Evolutionary conservation across 345 rosid species (phyloP).

Genomic region (Pseudoturritis turrita): DNA sequence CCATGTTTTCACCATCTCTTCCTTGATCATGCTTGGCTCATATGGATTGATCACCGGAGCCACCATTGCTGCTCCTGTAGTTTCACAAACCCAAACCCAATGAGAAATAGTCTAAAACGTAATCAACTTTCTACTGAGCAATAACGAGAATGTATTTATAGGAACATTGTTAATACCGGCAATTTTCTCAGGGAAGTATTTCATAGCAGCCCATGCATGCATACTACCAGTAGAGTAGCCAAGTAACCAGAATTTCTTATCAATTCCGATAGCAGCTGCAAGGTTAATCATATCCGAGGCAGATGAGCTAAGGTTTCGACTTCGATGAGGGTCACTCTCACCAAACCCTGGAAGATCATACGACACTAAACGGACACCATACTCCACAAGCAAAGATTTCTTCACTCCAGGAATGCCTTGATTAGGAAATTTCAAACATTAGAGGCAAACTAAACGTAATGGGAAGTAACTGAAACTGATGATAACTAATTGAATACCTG

Average conservation of each 20-base stretch:
- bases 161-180: slow-evolving; percentile 50
- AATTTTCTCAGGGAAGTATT: slow-evolving; percentile 63
- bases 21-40: slow-evolving; percentile 71
- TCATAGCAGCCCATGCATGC: slow-evolving; percentile 94
- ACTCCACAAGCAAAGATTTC: slow-evolving; percentile 67
- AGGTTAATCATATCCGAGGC: slow-evolving; percentile 66
- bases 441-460: neutral
- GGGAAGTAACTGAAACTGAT: slow-evolving; percentile 4
- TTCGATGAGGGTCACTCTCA: slow-evolving; percentile 86
- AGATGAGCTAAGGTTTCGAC: slow-evolving; percentile 76
- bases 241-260: slow-evolving; percentile 74
- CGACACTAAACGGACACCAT: slow-evolving; percentile 73
- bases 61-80: slow-evolving; percentile 71
- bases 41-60: slow-evolving; percentile 80
- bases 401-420: slow-evolving; percentile 80
- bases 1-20: slow-evolving; percentile 74
- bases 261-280: slow-evolving; percentile 58
- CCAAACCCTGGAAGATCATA: slow-evolving; percentile 99
- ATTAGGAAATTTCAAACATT: neutral
- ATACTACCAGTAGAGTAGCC: slow-evolving; percentile 80
- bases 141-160: neutral
- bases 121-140: neutral
- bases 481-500: slow-evolving; percentile 40
- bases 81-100: slow-evolving; percentile 12
- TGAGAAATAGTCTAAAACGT: neutral